Base-by-base conservation (phyloP, 768 basidiomycete genomes). In the Mycena leptocephala region DNA sequence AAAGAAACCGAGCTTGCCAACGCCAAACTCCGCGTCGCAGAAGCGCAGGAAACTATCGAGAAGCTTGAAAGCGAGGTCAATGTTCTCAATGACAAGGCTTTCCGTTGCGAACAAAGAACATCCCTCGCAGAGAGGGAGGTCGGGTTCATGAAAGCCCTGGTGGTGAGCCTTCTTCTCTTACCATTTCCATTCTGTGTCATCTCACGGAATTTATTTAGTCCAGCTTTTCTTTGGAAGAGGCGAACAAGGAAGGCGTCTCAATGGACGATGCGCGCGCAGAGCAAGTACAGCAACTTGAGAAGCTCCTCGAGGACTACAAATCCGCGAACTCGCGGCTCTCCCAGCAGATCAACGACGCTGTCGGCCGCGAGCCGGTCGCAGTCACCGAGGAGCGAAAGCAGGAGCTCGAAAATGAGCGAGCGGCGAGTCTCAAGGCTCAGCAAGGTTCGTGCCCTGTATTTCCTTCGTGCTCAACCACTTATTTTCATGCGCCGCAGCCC, bases 131-230 rank as follows among this genome's bases (percentile, higher is more conserved):
- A 94, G 78, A 82, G 91, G 35, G 94, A 95, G 78, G 88, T 91
- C n/a, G 86, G 88, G n/a, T 94, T 93, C 80, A 80, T 94, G 70
- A 88, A 92, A 74, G 92, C 92, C 0, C 85, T 95, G n/a, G 85
- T 95, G 80, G 93, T 94, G 61, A 62, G 93, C 87, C n/a, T 55
- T 24, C 53, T 10, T 72, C 13, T 33, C 9, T 30, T 7, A n/a
- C 26, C 22, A n/a, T n/a, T n/a, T n/a, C n/a, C n/a, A n/a, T n/a
- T 26, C 26, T 16, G 55, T 41, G 22, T n/a, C n/a, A 24, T 66
- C 35, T 79, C 66, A 10, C 8, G 59, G 58, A 26, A 22, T 56
- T 63, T 7, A n/a, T 30, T 7, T 62, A 94, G 92, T 90, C 92
- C 0, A 94, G 93, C 79, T 95, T 89, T 80, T 88, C 88, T 20